phyloP scores from a whole-genome alignment of 1,284 basidiomycete species.

The Boletus smithii region DNA sequence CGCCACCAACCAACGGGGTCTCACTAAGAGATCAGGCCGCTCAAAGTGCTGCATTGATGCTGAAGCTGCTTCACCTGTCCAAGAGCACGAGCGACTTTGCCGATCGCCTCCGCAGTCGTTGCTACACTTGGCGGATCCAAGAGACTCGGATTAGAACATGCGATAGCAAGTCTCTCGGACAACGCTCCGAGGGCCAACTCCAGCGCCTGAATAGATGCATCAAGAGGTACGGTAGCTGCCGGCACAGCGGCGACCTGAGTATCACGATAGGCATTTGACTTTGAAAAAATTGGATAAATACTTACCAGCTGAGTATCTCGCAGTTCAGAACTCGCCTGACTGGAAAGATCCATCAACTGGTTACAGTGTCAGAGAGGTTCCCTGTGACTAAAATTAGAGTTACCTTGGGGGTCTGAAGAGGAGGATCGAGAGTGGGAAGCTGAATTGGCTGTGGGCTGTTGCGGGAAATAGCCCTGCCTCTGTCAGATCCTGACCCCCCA shows the following conservation, averaged over 20 bases:
- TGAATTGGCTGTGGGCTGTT: slow-evolving; percentile 32
- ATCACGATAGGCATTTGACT: slow-evolving; percentile 1
- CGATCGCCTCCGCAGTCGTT: slow-evolving; percentile 66
- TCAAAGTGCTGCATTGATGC: slow-evolving; percentile 24
- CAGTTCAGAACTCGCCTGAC: slow-evolving; percentile 16
- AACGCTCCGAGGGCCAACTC: slow-evolving; percentile 52
- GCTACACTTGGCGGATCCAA: slow-evolving; percentile 53
- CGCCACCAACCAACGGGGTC: slow-evolving; percentile 6
- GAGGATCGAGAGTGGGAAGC: slow-evolving; percentile 33
- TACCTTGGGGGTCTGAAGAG: slow-evolving; percentile 32
- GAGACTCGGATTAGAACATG: slow-evolving; percentile 38
- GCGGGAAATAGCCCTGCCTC: slow-evolving; percentile 13
- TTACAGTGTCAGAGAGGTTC: slow-evolving; percentile 14
- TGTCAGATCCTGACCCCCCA: slow-evolving; percentile 10
- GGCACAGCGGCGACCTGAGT: slow-evolving; percentile 18
- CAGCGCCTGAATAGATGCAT: slow-evolving; percentile 45
- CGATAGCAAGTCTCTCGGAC: slow-evolving; percentile 47
- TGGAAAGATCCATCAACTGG: slow-evolving; percentile 23
- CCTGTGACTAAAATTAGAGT: background rate
- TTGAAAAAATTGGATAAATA: background rate
- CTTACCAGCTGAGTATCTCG: slow-evolving; percentile 19
- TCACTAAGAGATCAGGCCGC: slow-evolving; percentile 18
- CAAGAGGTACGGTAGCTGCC: slow-evolving; percentile 19
- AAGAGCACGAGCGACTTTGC: slow-evolving; percentile 62
- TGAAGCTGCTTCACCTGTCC: slow-evolving; percentile 57